A percentile compares a stretch with the other conserved stretches of the same genome.
Evolutionary conservation across 202 grass and related monocot genomes (phyloP).

Genomic region (Dendrocalamus latiflorus): DNA sequence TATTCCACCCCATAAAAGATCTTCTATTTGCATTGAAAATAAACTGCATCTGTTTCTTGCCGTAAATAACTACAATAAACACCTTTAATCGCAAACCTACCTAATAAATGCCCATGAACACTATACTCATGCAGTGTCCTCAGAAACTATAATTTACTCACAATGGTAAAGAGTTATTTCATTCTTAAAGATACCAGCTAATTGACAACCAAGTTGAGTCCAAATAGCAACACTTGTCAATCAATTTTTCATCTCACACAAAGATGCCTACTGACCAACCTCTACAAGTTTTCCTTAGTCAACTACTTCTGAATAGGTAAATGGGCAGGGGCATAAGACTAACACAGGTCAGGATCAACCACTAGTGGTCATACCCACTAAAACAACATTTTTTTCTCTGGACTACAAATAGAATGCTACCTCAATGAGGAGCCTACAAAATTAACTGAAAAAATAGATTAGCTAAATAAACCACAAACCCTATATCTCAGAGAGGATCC

Average conservation of each 20-base stretch:
- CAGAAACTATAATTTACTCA: background rate
- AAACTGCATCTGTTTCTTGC: background rate
- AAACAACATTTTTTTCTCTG: background rate
- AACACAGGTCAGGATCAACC: background rate
- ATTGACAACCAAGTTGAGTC: background rate
- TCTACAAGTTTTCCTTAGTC: background rate
- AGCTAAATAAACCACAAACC: background rate
- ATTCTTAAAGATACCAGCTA: background rate
- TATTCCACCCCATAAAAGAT: background rate
- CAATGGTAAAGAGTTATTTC: background rate
- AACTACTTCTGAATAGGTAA: background rate
- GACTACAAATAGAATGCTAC: slow-evolving; percentile 2
- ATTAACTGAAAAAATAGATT: background rate
- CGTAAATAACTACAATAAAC: background rate
- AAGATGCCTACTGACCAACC: background rate
- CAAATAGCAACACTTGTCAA: background rate
- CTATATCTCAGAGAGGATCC: background rate
- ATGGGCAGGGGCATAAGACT: background rate
- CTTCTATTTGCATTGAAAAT: background rate
- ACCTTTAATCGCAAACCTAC: background rate
- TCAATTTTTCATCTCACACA: background rate
- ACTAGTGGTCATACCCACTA: background rate
- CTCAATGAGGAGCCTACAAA: background rate
- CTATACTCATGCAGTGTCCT: background rate
- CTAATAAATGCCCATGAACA: background rate